Conservation (phyloP, 176 grass and related monocot species). For the Juncus inflexus region DNA sequence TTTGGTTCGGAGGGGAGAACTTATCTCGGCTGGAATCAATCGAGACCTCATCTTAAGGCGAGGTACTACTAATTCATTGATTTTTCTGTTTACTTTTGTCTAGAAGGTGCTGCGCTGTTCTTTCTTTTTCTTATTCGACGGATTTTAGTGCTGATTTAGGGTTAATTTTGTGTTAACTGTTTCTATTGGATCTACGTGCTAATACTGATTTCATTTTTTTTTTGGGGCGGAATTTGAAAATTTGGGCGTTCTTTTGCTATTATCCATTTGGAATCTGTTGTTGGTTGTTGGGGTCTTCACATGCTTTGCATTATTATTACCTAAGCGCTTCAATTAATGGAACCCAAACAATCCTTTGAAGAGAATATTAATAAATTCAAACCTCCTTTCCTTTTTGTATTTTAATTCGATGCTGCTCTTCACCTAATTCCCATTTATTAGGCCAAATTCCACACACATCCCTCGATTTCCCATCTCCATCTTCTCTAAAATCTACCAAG, state of each 20-base stretch:
- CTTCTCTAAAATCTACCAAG: neutral
- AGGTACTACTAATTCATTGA: too few relatives aligned
- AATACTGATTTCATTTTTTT: too few relatives aligned
- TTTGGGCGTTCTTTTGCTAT: slow-evolving; percentile 13
- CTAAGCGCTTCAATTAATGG: slow-evolving; percentile 1
- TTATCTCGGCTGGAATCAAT: too few relatives aligned
- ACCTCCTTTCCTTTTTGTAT: slow-evolving; percentile 7
- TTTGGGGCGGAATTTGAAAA: neutral
- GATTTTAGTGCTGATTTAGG: too few relatives aligned
- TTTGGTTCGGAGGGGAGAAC: too few relatives aligned
- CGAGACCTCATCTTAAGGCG: too few relatives aligned
- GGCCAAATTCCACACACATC: neutral
- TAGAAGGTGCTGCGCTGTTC: too few relatives aligned
- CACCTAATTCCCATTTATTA: too few relatives aligned
- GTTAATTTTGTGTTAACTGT: too few relatives aligned
- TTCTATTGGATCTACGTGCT: too few relatives aligned
- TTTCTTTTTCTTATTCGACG: too few relatives aligned
- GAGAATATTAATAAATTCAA: neutral
- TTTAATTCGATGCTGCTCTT: neutral
- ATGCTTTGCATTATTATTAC: slow-evolving; percentile 25
- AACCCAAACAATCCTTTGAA: neutral
- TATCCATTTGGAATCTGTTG: slow-evolving; percentile 22
- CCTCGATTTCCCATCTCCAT: neutral
- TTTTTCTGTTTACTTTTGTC: too few relatives aligned
- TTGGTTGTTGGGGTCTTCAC: slow-evolving; percentile 25